These are phyloP conservation scores for Yarrowia yakushimensis DNA, from an alignment of 805 yeast genomes.

Conservation along the genomic window DNA sequence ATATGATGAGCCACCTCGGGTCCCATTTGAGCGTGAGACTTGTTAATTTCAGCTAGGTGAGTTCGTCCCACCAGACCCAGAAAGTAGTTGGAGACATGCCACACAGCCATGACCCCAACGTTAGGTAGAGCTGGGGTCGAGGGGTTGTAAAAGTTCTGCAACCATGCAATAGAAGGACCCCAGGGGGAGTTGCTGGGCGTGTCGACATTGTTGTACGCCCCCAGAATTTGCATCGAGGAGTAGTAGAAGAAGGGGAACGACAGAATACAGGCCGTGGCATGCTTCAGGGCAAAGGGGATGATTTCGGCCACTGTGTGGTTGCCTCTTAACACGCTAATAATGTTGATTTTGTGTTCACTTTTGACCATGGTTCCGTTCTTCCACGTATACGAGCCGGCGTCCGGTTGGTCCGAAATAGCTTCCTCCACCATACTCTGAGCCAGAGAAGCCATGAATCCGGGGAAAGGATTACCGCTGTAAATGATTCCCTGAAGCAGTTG, in stretches of 20 bases:
- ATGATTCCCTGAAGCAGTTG: background rate
- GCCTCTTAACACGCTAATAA: background rate
- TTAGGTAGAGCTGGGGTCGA: conserved; percentile 13
- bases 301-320: background rate
- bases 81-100: conserved; percentile 16
- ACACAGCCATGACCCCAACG: background rate
- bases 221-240: conserved; percentile 20
- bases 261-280: background rate
- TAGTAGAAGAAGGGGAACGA: conserved; percentile 24
- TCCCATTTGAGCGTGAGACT: background rate
- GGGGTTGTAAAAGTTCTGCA: conserved; percentile 6
- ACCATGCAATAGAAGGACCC: conserved; percentile 1
- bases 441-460: conserved; percentile 2
- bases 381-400: background rate
- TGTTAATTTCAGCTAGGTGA: conserved; percentile 6
- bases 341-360: background rate
- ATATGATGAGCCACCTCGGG: background rate
- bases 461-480: background rate
- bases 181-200: background rate
- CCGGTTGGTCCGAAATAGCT: conserved; percentile 2
- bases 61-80: conserved; percentile 15
- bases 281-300: background rate
- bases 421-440: conserved; percentile 13
- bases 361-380: background rate
- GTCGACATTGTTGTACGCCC: conserved; percentile 2